Percentiles rank a stretch among this genome's conserved stretches.
These are phyloP conservation scores for Mortierella sp. DNA, from an alignment of 371 early-diverging fungal genomes.

Conservation along the genomic window DNA sequence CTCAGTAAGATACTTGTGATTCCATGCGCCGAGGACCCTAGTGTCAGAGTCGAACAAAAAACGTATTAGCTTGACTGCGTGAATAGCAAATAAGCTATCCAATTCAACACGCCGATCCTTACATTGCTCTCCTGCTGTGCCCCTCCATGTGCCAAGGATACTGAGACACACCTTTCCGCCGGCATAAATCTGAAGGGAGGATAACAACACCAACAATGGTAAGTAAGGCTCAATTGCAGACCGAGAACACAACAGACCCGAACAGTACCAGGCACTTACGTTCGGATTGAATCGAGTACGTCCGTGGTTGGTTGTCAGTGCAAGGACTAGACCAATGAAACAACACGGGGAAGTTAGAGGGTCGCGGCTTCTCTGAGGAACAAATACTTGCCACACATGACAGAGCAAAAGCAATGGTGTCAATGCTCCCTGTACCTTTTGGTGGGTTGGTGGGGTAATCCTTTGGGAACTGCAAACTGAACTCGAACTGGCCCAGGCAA, in stretches of 20 bases:
- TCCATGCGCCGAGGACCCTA: conserved; percentile 57
- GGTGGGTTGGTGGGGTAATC: conserved; percentile 66
- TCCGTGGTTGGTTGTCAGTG: conserved; percentile 63
- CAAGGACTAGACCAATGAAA: conserved; percentile 43
- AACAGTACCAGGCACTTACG: conserved; percentile 10
- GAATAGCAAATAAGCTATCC: no score
- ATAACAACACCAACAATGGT: neutral
- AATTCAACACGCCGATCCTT: conserved; percentile 10
- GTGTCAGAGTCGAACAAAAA: neutral
- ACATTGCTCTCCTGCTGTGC: conserved; percentile 65
- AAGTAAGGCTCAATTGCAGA: neutral
- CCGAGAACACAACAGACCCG: neutral
- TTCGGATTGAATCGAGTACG: conserved; percentile 69
- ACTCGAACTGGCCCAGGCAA: conserved; percentile 58
- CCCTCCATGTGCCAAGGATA: conserved; percentile 63
- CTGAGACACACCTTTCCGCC: conserved; percentile 70
- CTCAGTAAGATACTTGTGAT: conserved; percentile 55
- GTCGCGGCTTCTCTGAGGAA: no score
- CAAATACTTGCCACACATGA: no score
- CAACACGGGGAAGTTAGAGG: neutral
- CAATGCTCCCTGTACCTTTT: conserved; percentile 47
- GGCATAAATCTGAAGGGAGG: conserved; percentile 33
- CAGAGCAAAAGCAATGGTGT: no score
- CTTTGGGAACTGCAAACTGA: conserved; percentile 60
- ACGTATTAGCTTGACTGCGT: neutral